Evolutionary conservation across 2,329 filamentous ascomycete genomes (phyloP).

Genomic region (Trichoderma arundinaceum): DNA sequence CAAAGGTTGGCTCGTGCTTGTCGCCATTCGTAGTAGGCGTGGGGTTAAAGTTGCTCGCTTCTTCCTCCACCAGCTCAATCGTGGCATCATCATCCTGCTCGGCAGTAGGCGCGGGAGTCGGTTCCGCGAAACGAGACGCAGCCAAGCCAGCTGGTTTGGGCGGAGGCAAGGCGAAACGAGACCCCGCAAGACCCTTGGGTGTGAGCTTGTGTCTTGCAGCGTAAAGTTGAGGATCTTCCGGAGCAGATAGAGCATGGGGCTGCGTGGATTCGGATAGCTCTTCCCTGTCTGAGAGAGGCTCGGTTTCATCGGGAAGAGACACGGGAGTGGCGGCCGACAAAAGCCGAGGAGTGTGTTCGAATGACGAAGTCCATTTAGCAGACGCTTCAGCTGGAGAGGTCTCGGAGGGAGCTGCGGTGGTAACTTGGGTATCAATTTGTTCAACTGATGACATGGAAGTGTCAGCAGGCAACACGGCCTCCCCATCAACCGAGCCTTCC

Average conservation of each 20-base stretch:
- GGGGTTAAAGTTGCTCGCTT: constrained; percentile 32
- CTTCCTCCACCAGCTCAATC: constrained; percentile 42
- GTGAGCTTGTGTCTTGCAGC: constrained; percentile 42
- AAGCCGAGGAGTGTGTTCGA: constrained; percentile 58
- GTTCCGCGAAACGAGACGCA: constrained; percentile 53
- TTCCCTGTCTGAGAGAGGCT: constrained; percentile 38
- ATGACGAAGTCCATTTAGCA: constrained; percentile 58
- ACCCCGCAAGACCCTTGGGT: constrained; percentile 49
- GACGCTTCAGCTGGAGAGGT: constrained; percentile 56
- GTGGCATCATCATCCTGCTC: constrained; percentile 37
- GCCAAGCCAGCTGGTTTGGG: constrained; percentile 51
- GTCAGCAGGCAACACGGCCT: constrained; percentile 52
- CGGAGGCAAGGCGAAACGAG: constrained; percentile 55
- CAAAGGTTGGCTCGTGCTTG: constrained; percentile 58
- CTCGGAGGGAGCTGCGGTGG: constrained; percentile 59
- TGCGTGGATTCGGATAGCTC: constrained; percentile 32
- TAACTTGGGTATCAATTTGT: constrained; percentile 58
- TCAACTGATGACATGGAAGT: constrained; percentile 63
- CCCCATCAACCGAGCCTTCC: constrained; percentile 49
- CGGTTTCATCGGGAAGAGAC: constrained; percentile 60
- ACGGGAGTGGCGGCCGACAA: constrained; percentile 58
- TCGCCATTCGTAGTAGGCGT: constrained; percentile 34
- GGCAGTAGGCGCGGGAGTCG: constrained; percentile 40
- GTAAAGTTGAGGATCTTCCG: constrained; percentile 37
- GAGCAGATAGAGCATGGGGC: constrained; percentile 14